Evolutionary conservation across 1,284 basidiomycete species (phyloP).

Genomic region (Cystobasidium slooffiae): DNA sequence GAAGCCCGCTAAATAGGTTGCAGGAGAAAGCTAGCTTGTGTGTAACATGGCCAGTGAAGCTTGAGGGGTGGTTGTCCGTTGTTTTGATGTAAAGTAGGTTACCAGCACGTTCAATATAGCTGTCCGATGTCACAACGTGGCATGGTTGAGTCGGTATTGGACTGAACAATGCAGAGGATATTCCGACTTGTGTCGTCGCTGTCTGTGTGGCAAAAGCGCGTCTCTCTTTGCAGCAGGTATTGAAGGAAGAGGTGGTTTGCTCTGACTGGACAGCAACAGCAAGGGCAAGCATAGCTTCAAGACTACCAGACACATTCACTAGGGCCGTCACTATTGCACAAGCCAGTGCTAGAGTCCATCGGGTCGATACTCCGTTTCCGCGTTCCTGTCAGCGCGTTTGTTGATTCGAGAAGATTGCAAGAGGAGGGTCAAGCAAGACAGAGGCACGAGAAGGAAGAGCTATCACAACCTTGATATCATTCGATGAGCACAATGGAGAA

Average conservation of each 20-base stretch:
- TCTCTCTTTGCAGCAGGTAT: neutral
- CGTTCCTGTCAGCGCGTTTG: too few species aligned
- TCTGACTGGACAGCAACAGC: neutral
- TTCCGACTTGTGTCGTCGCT: too few species aligned
- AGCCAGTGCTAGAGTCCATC: too few species aligned
- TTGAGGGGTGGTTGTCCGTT: too few species aligned
- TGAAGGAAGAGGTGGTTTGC: neutral
- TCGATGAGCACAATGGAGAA: constrained; percentile 47
- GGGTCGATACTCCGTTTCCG: too few species aligned
- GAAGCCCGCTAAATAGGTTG: neutral
- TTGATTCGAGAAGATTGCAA: neutral
- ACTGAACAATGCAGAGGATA: neutral
- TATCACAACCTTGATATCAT: neutral
- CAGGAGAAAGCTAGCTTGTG: neutral
- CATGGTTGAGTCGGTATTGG: too few species aligned
- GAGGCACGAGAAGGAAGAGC: neutral
- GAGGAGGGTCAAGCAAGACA: neutral
- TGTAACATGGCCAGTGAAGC: too few species aligned
- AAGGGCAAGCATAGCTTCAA: neutral
- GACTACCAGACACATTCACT: neutral
- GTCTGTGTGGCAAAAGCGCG: neutral
- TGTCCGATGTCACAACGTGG: too few species aligned
- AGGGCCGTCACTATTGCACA: too few species aligned
- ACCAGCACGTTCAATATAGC: too few species aligned
- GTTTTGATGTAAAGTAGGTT: too few species aligned